These are phyloP conservation scores for Saccharomyces hybrid DNA, from an alignment of 1,139 yeast genomes.

Conservation along the genomic window DNA sequence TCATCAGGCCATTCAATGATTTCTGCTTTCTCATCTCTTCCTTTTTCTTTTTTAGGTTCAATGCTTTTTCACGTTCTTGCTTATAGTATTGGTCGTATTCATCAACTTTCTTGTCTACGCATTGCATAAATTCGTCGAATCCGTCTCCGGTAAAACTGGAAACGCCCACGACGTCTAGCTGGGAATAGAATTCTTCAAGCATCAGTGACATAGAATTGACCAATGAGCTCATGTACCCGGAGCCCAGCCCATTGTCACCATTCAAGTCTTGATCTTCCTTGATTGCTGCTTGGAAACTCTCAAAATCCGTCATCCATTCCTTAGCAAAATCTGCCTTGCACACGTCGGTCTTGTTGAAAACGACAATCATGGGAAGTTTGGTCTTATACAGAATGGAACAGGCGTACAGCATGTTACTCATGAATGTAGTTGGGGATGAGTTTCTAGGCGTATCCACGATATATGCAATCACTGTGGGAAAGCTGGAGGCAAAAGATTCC, in stretches of 20 bases:
- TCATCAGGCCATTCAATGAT: constrained; percentile 66
- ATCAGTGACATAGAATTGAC: constrained; percentile 92
- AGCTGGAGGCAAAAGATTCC: constrained; percentile 91
- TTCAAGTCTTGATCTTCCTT: constrained; percentile 53
- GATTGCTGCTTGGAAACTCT: constrained; percentile 76
- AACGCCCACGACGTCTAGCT: constrained; percentile 84
- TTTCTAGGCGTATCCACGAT: constrained; percentile 95
- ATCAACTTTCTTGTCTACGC: constrained; percentile 79
- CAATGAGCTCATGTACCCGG: constrained; percentile 91
- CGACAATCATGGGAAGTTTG: constrained; percentile 92
- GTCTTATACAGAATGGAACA: constrained; percentile 95
- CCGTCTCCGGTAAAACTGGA: constrained; percentile 92
- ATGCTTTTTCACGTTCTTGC: constrained; percentile 76
- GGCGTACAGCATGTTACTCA: constrained; percentile 97
- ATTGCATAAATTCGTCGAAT: constrained; percentile 77
- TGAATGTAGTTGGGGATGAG: constrained; percentile 90
- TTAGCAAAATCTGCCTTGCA: constrained; percentile 78
- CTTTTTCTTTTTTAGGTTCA: constrained; percentile 68
- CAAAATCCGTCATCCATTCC: constrained; percentile 98
- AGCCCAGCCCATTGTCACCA: constrained; percentile 59
- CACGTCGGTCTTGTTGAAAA: constrained; percentile 92
- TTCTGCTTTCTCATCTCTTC: constrained; percentile 68
- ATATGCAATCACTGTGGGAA: constrained; percentile 93
- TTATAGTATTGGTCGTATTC: constrained; percentile 81
- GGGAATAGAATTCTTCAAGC: constrained; percentile 94